Evolutionary conservation across 1,139 yeast genomes (phyloP).

Genomic region (Yamadazyma aaseri): DNA sequence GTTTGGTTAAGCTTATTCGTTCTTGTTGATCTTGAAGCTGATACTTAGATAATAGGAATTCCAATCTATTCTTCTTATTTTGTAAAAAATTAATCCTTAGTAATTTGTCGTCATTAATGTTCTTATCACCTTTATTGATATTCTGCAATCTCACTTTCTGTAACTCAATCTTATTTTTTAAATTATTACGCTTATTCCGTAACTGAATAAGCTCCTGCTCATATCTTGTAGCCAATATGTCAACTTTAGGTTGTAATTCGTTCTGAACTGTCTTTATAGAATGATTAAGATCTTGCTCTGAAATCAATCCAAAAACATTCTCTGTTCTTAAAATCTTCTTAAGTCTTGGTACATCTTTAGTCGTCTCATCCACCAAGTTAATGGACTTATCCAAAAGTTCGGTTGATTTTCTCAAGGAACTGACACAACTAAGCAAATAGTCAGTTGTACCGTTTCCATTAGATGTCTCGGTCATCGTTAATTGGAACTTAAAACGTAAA

Average conservation of each 20-base stretch:
- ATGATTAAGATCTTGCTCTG: constrained; percentile 40
- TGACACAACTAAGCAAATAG: constrained; percentile 25
- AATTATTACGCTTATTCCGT: constrained; percentile 23
- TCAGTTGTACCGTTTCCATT: constrained; percentile 9
- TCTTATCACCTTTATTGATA: constrained; percentile 16
- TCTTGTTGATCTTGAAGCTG: constrained; percentile 11
- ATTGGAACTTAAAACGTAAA: constrained; percentile 1
- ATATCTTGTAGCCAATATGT: constrained; percentile 28
- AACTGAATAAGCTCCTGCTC: constrained; percentile 33
- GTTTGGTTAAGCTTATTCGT: neutral
- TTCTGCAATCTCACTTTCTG: constrained; percentile 33
- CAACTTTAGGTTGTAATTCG: constrained; percentile 37
- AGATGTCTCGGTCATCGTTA: constrained; percentile 3
- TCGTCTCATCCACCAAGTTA: constrained; percentile 28
- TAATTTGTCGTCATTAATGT: constrained; percentile 24
- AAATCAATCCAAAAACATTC: constrained; percentile 42
- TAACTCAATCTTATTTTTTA: constrained; percentile 32
- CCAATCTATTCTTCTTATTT: constrained; percentile 38
- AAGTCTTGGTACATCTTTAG: constrained; percentile 34
- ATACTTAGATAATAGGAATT: constrained; percentile 29
- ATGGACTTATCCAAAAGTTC: constrained; percentile 31
- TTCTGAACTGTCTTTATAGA: constrained; percentile 32
- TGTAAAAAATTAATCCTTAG: constrained; percentile 32
- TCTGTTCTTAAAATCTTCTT: constrained; percentile 33
- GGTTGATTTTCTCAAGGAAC: constrained; percentile 31